Percentiles rank a stretch among this genome's conserved stretches.
phyloP scores from a whole-genome alignment of 2,329 filamentous ascomycete species.

The Talaromyces sp. region DNA sequence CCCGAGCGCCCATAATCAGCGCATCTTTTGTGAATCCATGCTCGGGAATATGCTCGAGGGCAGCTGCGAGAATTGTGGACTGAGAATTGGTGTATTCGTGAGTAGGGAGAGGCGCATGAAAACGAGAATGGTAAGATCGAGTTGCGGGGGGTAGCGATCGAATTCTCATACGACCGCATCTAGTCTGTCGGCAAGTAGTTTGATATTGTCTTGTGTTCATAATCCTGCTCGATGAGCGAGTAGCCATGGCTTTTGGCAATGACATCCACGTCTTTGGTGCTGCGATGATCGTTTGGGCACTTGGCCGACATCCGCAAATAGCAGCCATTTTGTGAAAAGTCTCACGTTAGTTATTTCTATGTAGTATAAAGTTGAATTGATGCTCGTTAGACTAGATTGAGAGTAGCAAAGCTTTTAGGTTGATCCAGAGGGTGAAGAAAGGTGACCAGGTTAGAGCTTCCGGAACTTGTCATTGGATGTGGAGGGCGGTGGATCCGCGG shows the following conservation, averaged over 20 bases:
- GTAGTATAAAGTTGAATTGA: background rate
- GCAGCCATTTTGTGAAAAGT: background rate
- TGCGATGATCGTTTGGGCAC: constrained; percentile 4
- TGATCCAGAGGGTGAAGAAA: background rate
- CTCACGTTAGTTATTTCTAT: too few relatives aligned
- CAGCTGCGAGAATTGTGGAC: constrained; percentile 73
- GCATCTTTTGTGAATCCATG: constrained; percentile 77
- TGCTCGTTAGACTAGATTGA: background rate
- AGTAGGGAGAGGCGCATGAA: constrained; percentile 56
- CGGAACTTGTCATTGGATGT: background rate
- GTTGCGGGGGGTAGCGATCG: background rate
- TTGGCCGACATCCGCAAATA: constrained; percentile 6
- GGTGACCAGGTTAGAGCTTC: background rate
- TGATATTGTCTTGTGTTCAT: background rate
- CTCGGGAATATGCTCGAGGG: constrained; percentile 71
- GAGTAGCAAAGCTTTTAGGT: background rate
- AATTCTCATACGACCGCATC: background rate
- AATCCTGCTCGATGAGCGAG: background rate
- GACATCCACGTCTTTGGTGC: background rate
- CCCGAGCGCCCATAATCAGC: constrained; percentile 72
- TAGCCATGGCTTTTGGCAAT: background rate
- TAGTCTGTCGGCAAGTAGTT: background rate
- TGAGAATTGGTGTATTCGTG: constrained; percentile 66
- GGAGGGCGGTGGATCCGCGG: background rate
- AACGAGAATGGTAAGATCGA: constrained; percentile 67